phyloP scores from a whole-genome alignment of 306 rosid genomes.

The Hippophae tibetana region DNA sequence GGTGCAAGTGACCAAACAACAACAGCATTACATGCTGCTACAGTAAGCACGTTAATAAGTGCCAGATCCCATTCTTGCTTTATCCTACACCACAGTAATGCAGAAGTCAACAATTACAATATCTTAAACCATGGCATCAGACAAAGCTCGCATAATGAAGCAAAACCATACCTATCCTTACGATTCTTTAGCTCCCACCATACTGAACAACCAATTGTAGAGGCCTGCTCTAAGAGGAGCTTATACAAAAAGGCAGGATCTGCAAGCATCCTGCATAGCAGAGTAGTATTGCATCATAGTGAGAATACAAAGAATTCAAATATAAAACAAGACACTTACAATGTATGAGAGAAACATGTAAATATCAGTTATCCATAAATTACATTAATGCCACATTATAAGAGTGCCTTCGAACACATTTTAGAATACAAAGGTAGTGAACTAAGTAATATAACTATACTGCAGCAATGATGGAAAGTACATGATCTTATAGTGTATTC shows the following conservation, averaged over 20 bases:
- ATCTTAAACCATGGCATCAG: conserved; percentile 12
- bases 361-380: too few species aligned
- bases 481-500: too few species aligned
- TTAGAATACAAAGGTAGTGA: too few species aligned
- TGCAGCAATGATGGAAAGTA: too few species aligned
- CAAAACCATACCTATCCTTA: conserved; percentile 57
- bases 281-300: conserved; percentile 14
- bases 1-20: conserved; percentile 99
- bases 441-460: too few species aligned
- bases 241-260: conserved; percentile 86
- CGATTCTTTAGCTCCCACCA: conserved; percentile 96
- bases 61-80: conserved; percentile 99
- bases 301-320: not conserved
- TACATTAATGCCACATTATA: too few species aligned
- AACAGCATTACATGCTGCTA: conserved; percentile 88
- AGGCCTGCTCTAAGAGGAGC: conserved; percentile 74
- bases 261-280: conserved; percentile 77
- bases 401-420: too few species aligned
- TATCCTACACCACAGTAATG: conserved; percentile 46
- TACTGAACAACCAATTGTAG: conserved; percentile 71
- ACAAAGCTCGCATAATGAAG: conserved; percentile 5
- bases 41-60: conserved; percentile 79
- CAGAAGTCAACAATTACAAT: conserved; percentile 12
- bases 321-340: not conserved
- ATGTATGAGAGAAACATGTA: too few species aligned